Base-by-base conservation (phyloP, 1,139 yeast genomes). In the Suhomyces kunorum region DNA sequence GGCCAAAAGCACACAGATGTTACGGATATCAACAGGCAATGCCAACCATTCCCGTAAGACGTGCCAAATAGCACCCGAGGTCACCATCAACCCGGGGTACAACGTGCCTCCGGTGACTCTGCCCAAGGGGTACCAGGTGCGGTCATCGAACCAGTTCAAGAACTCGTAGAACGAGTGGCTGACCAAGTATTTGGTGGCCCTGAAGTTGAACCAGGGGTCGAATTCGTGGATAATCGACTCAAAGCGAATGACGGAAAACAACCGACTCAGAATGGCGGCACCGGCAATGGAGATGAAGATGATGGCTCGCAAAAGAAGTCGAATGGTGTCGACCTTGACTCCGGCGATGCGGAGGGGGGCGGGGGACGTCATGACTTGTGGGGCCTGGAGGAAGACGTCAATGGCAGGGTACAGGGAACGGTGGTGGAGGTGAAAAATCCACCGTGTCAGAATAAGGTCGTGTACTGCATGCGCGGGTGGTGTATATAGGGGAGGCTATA, bases 81-180 rank as follows among this genome's bases (percentile, higher is more conserved):
- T 89, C 29, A 94, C 96, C 99, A 94, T 94, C 53, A 94, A 73
- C 8, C 99, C 99, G 3, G 99, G 99, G 59, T 94, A 94, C 50
- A 94, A 69, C 3, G 99, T 94, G 48, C 99, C 99, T 51, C 99
- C 99, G 9, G 98, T 92, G 55, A 94, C 98, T 67, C 99, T 81
- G 14, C 99, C 99, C 49, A 94, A 74, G 15, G 99, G 99, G 63
- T 94, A 94, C 99, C 99, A 94, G 19, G 98, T 92, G 59, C 96
- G 80, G 63, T 92, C 97, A 62, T 94, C 99, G 58, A 94, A 94
- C 98, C 98, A 94, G 63, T 94, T 94, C 61, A 92, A 76, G 57
- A 94, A 94, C 49, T 89, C 92, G 67, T 89, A 85, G 63, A 80
- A 90, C 5, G 94, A 84, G 60, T 89, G 82, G 39, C 79, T 71